phyloP scores from a whole-genome alignment of 2,329 filamentous ascomycete species.

The Neopestalotiopsis sp. region DNA sequence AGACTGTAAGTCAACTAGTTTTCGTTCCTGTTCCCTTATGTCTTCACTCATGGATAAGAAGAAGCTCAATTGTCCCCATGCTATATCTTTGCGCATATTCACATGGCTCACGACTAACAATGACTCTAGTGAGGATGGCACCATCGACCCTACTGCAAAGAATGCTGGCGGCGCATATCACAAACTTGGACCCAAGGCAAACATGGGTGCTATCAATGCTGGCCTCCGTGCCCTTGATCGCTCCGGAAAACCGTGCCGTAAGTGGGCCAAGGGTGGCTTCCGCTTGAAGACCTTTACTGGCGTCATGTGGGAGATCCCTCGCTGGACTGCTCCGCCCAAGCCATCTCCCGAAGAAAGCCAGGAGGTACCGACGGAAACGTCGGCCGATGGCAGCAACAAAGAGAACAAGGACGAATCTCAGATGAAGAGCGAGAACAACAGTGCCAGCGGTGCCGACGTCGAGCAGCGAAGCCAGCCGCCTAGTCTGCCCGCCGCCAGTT shows the following conservation, averaged over 20 bases:
- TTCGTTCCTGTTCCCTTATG: not conserved
- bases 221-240: slow-evolving; percentile 92
- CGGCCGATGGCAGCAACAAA: slow-evolving; percentile 63
- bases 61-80: slow-evolving; percentile 8
- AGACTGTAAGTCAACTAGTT: slow-evolving; percentile 73
- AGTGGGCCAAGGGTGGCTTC: slow-evolving; percentile 86
- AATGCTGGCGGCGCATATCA: slow-evolving; percentile 61
- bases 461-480: slow-evolving; percentile 58
- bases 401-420: slow-evolving; percentile 66
- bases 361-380: slow-evolving; percentile 48
- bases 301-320: slow-evolving; percentile 78
- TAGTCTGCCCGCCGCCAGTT: slow-evolving; percentile 55
- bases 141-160: slow-evolving; percentile 61
- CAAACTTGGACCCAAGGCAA: slow-evolving; percentile 95
- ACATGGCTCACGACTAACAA: slow-evolving; percentile 11
- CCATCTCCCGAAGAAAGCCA: slow-evolving; percentile 50
- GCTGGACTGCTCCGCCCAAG: slow-evolving; percentile 80
- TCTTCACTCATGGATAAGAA: no score
- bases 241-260: slow-evolving; percentile 88
- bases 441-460: slow-evolving; percentile 46
- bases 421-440: slow-evolving; percentile 51
- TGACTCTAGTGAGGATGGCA: slow-evolving; percentile 63
- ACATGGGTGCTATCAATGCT: slow-evolving; percentile 96
- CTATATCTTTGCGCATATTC: not conserved
- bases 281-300: slow-evolving; percentile 92